A percentile compares a stretch with the other conserved stretches of the same genome.
Conservation (phyloP, 768 basidiomycete species). For the Jaapia argillacea region DNA sequence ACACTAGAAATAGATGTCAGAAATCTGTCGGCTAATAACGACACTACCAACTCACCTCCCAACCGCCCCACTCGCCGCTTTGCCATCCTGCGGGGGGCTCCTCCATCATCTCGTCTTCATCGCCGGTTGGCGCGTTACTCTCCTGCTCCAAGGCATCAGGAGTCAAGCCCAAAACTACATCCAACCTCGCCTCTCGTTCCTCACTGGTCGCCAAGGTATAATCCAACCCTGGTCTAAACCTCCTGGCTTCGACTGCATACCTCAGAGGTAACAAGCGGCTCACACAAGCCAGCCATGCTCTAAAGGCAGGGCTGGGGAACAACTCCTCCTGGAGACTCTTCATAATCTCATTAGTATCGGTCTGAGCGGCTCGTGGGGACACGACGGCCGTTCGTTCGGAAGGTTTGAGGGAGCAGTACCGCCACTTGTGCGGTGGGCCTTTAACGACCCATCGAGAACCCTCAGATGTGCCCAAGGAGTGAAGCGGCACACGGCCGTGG, state of each 20-base stretch:
- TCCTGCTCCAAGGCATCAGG: conserved; percentile 31
- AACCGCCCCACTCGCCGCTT: conserved; percentile 79
- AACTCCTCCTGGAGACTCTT: conserved; percentile 67
- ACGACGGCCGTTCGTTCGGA: conserved; percentile 29
- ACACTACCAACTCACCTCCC: conserved; percentile 57
- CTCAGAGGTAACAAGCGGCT: conserved; percentile 63
- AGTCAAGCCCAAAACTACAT: conserved; percentile 81
- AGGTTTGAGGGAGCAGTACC: conserved; percentile 63
- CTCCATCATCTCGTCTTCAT: conserved; percentile 13
- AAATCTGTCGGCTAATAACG: neutral
- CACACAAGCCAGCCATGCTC: conserved; percentile 79
- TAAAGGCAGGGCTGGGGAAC: conserved; percentile 73
- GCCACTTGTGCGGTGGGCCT: conserved; percentile 93
- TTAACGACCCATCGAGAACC: conserved; percentile 50
- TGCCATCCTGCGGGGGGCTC: conserved; percentile 44
- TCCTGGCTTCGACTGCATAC: conserved; percentile 68
- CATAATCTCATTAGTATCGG: conserved; percentile 48
- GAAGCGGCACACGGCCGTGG: conserved; percentile 46
- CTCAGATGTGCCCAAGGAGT: conserved; percentile 46
- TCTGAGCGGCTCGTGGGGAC: conserved; percentile 40
- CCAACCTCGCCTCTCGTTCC: conserved; percentile 70
- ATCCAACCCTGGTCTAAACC: conserved; percentile 89
- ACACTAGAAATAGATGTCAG: conserved; percentile 36
- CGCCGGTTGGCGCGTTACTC: conserved; percentile 7
- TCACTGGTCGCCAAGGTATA: conserved; percentile 91